Evolutionary conservation across 1,284 basidiomycete species (phyloP), one percentile per base, ranked within the genome.

Genomic region (Cryptococcus jaspeensis): DNA sequence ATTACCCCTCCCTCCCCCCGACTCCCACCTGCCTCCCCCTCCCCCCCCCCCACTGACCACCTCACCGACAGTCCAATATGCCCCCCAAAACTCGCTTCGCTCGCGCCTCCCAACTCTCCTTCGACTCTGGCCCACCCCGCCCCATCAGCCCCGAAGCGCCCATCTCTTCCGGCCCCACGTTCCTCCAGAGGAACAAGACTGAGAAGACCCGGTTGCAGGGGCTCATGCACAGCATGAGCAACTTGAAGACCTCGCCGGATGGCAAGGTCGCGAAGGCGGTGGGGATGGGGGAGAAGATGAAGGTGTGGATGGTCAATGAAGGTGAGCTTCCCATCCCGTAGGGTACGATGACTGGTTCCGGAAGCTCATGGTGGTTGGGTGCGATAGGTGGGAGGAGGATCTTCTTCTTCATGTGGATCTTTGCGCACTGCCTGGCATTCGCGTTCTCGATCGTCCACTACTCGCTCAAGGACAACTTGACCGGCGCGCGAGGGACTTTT

Each of bases 231-330:
- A 83, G 80, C 5, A 73, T 68, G 51, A 67, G 74, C 28, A 50
- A 41, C 22, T 1, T 57, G 4, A 44, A 49, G 46, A 25, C 40
- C 4, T 54, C 49, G 12, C 39, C 35, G 25, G 35, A 50, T 8
- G 60, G 48, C 20, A 55, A 47, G 13, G 49, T 23, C 35, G 52
- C 50, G 37, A 53, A 25, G 50, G 52, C 3, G 69, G 67, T 48
- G 69, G 77, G 65, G 74, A 79, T 48, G 74, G 67, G 43, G 75
- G 80, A 32, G 61, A 83, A 75, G 62, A 82, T 84, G 69, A 80
- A 83, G 62, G 67, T 85, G 32, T 94, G 92, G 91, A 88, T 91
- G 87, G 89, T 92, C 72, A 93, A 93, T 72, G 90, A 93, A 71
- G 92, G 78, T 68, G 47, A 54, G 69, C 43, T 23, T 23, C 8